These are phyloP conservation scores for Platanthera guangdongensis DNA, from an alignment of 106 monocot species.

Conservation along the genomic window DNA sequence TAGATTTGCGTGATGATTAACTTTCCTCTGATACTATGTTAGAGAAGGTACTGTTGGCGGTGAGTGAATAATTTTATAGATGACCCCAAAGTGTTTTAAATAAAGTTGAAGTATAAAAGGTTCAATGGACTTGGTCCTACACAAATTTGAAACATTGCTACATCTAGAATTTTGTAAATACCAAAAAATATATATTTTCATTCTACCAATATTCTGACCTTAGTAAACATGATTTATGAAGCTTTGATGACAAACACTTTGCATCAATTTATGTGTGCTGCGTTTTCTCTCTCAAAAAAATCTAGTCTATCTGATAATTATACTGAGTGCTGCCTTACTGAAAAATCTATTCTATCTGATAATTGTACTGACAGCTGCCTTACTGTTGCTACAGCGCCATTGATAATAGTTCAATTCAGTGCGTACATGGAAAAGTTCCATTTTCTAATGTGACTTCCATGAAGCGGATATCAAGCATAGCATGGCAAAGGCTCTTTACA, in stretches of 20 bases:
- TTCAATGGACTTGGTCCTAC: too few relatives aligned
- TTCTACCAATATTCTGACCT: neutral
- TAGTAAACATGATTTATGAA: neutral
- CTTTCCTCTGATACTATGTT: too few relatives aligned
- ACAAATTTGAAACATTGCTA: too few relatives aligned
- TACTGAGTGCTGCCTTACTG: neutral
- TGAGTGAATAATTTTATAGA: too few relatives aligned
- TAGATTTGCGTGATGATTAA: too few relatives aligned
- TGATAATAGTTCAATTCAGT: conserved; percentile 74
- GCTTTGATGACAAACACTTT: neutral
- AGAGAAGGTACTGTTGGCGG: too few relatives aligned
- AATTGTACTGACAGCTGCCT: neutral
- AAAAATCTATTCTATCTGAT: neutral
- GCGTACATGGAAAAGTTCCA: conserved; percentile 79
- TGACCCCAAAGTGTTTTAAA: too few relatives aligned
- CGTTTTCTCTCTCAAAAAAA: conserved; percentile 2
- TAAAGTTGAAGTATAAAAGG: too few relatives aligned
- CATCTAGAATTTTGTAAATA: too few relatives aligned
- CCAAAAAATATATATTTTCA: neutral
- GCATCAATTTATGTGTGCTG: neutral
- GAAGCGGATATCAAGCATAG: conserved; percentile 62
- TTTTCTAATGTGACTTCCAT: conserved; percentile 50
- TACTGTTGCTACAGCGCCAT: conserved; percentile 40
- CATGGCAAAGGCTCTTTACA: conserved; percentile 65
- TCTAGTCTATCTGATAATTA: neutral